Evolutionary conservation across 2,329 filamentous ascomycete species (phyloP), one percentile per base, ranked within the genome.

Genomic region (Clonostachys rosea): DNA sequence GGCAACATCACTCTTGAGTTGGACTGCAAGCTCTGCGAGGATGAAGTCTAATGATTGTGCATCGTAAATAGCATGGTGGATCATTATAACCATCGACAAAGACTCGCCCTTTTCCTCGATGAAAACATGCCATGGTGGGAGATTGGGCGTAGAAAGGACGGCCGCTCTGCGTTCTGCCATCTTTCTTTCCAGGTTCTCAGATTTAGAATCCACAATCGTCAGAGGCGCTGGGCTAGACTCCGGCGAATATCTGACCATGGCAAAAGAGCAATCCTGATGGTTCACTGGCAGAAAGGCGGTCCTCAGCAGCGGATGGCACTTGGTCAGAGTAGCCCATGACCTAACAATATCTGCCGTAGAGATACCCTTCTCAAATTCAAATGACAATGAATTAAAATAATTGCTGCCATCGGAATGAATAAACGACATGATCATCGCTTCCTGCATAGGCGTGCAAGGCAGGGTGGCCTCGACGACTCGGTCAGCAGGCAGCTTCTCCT

Each of bases 61-160:
- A 67, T 96, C 91, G 54, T 95, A 96, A 0, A 96, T 70, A 1
- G 88, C 87, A 66, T 96, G 91, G 52, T 95, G 86, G 4, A 90
- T 73, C 2, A 70, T 60, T 5, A 83, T 52, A 42, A 76, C 67
- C 64, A 78, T 73, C 3, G 43, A 55, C 5, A 51, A 35, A 2
- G 45, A 41, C 0, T 51, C 44, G 0, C 57, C 47, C 1, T 50
- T 41, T 4, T 70, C 53, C 1, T 75, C 59, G 2, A 90, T 43
- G 1, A 69, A 66, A 17, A 89, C 62, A 12, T 68, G 68, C 89
- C 89, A 95, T 1, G 81, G 79, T 0, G 83, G 82, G 1, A 61
- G 51, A 40, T 81, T 69, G 5, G 87, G 59, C 10, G 69, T 59
- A 2, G 62, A 40, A 2, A 79, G 49, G 2, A 78, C 67, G 1